Evolutionary conservation across 2,329 filamentous ascomycete species (phyloP), one percentile per base, ranked within the genome.

Genomic region (Microcera coccophila): DNA sequence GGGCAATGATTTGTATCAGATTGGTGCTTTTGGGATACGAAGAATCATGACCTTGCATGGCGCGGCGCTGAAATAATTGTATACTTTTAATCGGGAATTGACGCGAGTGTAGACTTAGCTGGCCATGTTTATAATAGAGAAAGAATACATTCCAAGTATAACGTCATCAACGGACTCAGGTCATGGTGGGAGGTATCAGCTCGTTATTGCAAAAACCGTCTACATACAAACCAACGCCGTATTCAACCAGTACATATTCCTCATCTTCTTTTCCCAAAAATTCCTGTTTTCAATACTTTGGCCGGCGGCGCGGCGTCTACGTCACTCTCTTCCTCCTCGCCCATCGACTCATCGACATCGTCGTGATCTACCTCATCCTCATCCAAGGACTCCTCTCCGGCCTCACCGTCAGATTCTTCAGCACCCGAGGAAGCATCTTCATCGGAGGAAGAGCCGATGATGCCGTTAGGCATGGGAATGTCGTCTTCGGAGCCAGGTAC

Each of bases 291-390:
- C 42, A 58, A 57, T 47, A 73, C 54, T 57, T 74, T 74, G 39
- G 67, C 60, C 33, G 74, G 73, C 37, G 73, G 71, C 32, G 68
- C 71, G 9, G 70, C 66, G 50, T 76, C 73, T 15, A 63, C 66
- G 37, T 78, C 75, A 41, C 71, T 75, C 46, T 73, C 73, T 24
- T 75, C 77, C 9, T 78, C 77, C 46, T 83, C 81, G 5, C 72
- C 73, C 61, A 67, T 65, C 8, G 74, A 76, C 39, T 77, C 74
- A 22, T 72, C 68, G 5, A 74, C 70, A 39, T 84, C 81, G 26
- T 79, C 74, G 41, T 82, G 74, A 35, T 79, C 69, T 3, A 78
- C 77, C 45, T 82, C 78, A 15, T 82, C 75, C 46, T 80, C 78
- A 17, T 81, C 76, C 2, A 79, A 61, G 1, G 68, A 69, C 52